Evolutionary conservation across 1,139 yeast genomes (phyloP).

Genomic region (Candida sanyaensis): DNA sequence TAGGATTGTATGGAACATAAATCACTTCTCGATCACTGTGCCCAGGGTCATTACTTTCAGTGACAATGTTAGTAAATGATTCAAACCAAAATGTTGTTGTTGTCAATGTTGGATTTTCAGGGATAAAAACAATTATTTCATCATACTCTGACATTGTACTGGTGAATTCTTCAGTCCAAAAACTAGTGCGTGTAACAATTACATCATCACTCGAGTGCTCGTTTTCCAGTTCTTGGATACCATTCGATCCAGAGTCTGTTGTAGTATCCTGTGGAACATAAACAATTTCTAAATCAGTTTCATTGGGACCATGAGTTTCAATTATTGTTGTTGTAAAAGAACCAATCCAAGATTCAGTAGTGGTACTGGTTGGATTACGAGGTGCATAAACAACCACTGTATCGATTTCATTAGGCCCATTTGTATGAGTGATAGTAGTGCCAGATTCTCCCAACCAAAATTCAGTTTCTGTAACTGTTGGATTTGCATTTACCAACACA

Average conservation of each 20-base stretch:
- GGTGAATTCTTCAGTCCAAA: constrained; percentile 2
- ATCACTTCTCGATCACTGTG: constrained; percentile 20
- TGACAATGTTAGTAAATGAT: constrained; percentile 3
- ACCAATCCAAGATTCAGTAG: constrained; percentile 10
- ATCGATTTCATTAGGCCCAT: constrained; percentile 11
- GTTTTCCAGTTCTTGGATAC: neutral
- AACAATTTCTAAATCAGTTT: neutral
- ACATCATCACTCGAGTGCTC: neutral
- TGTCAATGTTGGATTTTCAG: constrained; percentile 12
- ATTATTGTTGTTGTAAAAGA: neutral
- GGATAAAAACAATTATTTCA: constrained; percentile 19
- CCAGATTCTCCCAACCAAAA: constrained; percentile 4
- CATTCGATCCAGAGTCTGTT: constrained; percentile 5
- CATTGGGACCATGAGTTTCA: neutral
- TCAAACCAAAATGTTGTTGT: constrained; percentile 6
- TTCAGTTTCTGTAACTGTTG: constrained; percentile 13
- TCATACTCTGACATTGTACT: constrained; percentile 12
- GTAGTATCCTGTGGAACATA: neutral
- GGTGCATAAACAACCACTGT: constrained; percentile 19
- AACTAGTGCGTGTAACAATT: constrained; percentile 13
- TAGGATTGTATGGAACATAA: constrained; percentile 18
- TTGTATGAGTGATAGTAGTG: constrained; percentile 14
- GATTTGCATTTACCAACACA: constrained; percentile 16
- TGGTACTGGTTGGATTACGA: constrained; percentile 10
- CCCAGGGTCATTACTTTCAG: constrained; percentile 11